Conservation (phyloP, 768 basidiomycete genomes). For the Tulasnella sp. region DNA sequence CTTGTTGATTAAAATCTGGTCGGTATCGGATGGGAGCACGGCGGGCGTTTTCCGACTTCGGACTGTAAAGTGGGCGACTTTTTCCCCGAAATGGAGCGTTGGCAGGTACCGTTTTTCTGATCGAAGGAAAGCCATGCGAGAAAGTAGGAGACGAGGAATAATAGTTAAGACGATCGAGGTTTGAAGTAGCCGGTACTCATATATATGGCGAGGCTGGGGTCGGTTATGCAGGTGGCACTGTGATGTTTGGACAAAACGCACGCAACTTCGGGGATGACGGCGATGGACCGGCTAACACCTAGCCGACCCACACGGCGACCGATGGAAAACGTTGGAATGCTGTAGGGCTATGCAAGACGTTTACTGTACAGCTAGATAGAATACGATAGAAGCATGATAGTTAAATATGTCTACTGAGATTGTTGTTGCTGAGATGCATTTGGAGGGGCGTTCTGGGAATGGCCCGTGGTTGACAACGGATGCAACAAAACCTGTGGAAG, state of each 20-base stretch:
- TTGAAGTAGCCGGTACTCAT: neutral
- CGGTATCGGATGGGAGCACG: neutral
- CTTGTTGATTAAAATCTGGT: constrained; percentile 2
- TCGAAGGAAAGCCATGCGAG: neutral
- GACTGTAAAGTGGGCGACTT: constrained; percentile 8
- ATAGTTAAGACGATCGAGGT: neutral
- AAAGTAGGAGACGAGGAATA: neutral
- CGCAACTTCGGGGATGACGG: neutral
- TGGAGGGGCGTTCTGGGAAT: neutral
- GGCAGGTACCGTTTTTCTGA: neutral
- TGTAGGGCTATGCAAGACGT: neutral
- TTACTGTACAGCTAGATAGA: neutral
- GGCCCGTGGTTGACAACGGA: neutral
- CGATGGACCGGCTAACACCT: neutral
- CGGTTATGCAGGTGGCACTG: neutral
- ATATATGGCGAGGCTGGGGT: neutral
- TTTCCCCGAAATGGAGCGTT: neutral
- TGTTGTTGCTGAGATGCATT: neutral
- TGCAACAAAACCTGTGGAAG: neutral
- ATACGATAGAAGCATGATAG: neutral
- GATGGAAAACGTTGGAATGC: neutral
- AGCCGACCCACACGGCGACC: neutral
- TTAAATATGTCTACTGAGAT: neutral
- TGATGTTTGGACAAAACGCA: neutral
- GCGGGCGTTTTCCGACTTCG: neutral